Evolutionary conservation across 495 filamentous ascomycete species (phyloP), one percentile per base, ranked within the genome.

Genomic region (Podospora sp.): DNA sequence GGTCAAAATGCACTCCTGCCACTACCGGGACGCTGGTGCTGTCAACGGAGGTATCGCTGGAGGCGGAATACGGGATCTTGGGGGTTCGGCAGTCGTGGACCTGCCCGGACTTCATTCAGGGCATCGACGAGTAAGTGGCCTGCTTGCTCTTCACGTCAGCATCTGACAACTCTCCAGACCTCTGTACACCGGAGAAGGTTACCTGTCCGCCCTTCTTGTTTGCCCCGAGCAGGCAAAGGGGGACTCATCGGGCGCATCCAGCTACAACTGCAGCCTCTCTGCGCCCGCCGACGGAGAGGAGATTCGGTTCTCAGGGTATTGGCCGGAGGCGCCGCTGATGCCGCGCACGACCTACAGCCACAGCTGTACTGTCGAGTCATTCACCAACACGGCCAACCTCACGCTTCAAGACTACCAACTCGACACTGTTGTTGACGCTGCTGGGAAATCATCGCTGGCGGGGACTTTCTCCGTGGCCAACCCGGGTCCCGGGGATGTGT

Each of bases 281-380:
- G 1, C 60, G 0, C 20, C 60, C 6, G 24, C 69, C 27, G 27
- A 16, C 7, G 0, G 29, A n/a, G 33, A 46, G 1, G 12, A 24
- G 18, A 49, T 56, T 25, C 49, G 63, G 3, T 62, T 72, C 7
- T 68, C 72, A 25, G 73, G 72, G 0, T 76, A 76, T 24, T 55
- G 64, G 18, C 57, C 76, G 79, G 51, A 70, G 0, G 67, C 73
- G 16, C 76, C 72, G 6, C 58, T 58, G 26, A 73, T 82, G 53
- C 84, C 86, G 67, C 89, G 91, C 25, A 78, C 72, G 51, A 78
- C 76, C 24, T 84, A 86, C 5, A 68, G 68, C 75, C 86, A 88
- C 60, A 82, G 77, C 64, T 82, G 83, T 70, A 87, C 84, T 9
- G 68, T 75, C 18, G 51, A 60, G 22, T 76, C 72, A 14, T 56